Evolutionary conservation across 1,284 basidiomycete genomes (phyloP), one percentile per base, ranked within the genome.

Genomic region (Ceratobasidium sp.): DNA sequence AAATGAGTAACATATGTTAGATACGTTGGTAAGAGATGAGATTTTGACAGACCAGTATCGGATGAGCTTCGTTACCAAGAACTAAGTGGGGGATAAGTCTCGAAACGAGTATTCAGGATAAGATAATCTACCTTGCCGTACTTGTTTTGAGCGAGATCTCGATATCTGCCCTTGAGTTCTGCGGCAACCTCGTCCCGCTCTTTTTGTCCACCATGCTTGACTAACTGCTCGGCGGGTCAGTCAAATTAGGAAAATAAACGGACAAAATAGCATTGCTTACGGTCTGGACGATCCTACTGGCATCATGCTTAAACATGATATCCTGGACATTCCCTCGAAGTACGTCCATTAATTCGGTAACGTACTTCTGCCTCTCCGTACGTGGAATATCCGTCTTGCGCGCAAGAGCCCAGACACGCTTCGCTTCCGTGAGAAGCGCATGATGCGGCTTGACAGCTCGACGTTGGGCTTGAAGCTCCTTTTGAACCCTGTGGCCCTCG

Each of bases 301-400:
- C 94, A 81, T 96, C 94, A 79, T 96, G 94, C 80, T 95, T 96
- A 79, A 94, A 87, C 7, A 92, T 91, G 61, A 96, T 89, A 58
- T 95, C 94, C 74, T 89, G 89, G 14, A 95, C 89, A 74, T 89
- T 88, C 8, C 93, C 93, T 28, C 91, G 87, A 30, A 94, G 88
- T 55, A 90, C 85, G 38, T 84, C 82, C 88, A 93, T 93, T 16
- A 96, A 85, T 54, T 88, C 87, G 52, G 85, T 82, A 73, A 96
- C 84, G 62, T 93, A 88, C 76, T 89, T 87, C 77, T 89, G 87
- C 35, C 94, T 87, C 78, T 96, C 91, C n/a, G 86, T 81, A 61
- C 89, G 84, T 0, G 88, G 82, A 62, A 94, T 85, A 72, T 90
- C 89, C 80, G 91, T 91, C 81, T 91, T 87, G 71, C 90, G 87